phyloP scores from a whole-genome alignment of 495 filamentous ascomycete genomes.

The Penicillium turbatum region DNA sequence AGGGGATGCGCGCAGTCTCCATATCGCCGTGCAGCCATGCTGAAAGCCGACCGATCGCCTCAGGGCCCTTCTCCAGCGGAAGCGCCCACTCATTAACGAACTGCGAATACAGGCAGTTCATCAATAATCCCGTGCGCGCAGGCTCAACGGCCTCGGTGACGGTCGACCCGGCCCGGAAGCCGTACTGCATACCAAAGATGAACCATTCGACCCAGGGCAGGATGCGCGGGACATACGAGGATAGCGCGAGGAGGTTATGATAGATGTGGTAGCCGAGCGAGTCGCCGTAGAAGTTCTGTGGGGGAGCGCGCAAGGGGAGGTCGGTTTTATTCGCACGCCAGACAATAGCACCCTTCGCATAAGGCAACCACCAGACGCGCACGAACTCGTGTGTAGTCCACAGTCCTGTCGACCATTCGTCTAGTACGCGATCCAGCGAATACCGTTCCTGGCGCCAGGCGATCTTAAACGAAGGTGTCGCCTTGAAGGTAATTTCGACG shows the following conservation, averaged over 20 bases:
- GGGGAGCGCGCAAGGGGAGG: constrained; percentile 44
- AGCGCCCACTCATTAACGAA: constrained; percentile 98
- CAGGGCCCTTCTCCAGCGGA: constrained; percentile 82
- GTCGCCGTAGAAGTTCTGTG: constrained; percentile 71
- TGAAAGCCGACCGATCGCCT: constrained; percentile 75
- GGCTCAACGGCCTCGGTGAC: constrained; percentile 72
- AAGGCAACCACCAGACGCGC: constrained; percentile 96
- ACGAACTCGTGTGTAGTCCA: constrained; percentile 88
- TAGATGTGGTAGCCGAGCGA: constrained; percentile 81
- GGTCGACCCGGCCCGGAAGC: constrained; percentile 62
- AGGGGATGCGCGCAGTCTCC: constrained; percentile 63
- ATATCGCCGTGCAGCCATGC: constrained; percentile 75
- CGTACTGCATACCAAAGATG: constrained; percentile 93
- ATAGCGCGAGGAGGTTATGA: constrained; percentile 76
- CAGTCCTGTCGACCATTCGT: constrained; percentile 65
- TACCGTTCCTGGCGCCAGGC: constrained; percentile 81
- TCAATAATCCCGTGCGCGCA: constrained; percentile 71
- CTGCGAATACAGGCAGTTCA: constrained; percentile 96
- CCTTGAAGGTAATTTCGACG: constrained; percentile 79
- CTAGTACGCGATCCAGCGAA: constrained; percentile 59
- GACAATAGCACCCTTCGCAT: constrained; percentile 76
- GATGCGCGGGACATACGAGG: constrained; percentile 72
- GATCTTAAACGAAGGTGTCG: constrained; percentile 70
- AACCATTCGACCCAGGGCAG: constrained; percentile 89
- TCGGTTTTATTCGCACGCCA: constrained; percentile 79